Evolutionary conservation across 1,284 basidiomycete species (phyloP).

Genomic region (Vanrija humicola): DNA sequence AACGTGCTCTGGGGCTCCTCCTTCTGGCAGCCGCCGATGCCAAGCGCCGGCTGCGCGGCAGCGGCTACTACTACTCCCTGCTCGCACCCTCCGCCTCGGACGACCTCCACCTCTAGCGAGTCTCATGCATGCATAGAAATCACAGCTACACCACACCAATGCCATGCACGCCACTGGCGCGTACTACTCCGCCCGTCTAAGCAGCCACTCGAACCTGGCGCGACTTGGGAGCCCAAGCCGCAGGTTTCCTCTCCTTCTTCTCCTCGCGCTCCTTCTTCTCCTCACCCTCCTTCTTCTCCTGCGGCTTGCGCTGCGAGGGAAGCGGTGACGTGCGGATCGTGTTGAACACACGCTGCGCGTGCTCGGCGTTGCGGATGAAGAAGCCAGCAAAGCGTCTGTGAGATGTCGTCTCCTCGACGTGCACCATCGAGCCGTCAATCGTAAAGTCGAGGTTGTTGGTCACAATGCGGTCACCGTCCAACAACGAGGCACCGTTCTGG

Average conservation of each 20-base stretch:
- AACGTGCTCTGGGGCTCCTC: too few relatives aligned
- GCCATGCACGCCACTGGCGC: too few relatives aligned
- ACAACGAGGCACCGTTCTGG: constrained; percentile 57
- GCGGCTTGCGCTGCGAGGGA: constrained; percentile 47
- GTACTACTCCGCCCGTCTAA: constrained; percentile 5
- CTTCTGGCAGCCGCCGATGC: too few relatives aligned
- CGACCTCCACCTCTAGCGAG: too few relatives aligned
- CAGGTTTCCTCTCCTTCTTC: constrained; percentile 9
- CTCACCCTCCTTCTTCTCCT: constrained; percentile 1
- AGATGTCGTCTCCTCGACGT: constrained; percentile 89
- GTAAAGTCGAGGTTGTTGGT: constrained; percentile 94
- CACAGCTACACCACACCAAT: too few relatives aligned
- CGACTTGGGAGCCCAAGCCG: constrained; percentile 28
- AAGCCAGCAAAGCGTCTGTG: constrained; percentile 90
- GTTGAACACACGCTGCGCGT: constrained; percentile 77
- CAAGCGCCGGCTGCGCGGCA: too few relatives aligned
- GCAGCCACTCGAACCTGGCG: constrained; percentile 27
- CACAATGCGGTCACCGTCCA: constrained; percentile 81
- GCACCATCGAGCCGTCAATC: constrained; percentile 89
- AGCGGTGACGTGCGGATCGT: constrained; percentile 67
- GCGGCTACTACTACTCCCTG: too few relatives aligned
- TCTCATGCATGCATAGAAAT: too few relatives aligned
- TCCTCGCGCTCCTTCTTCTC: constrained; percentile 4
- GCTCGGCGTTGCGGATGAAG: constrained; percentile 93
- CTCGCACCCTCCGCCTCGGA: too few relatives aligned